Conservation (phyloP, 768 basidiomycete species). For the Phlebiopsis gigantea region DNA sequence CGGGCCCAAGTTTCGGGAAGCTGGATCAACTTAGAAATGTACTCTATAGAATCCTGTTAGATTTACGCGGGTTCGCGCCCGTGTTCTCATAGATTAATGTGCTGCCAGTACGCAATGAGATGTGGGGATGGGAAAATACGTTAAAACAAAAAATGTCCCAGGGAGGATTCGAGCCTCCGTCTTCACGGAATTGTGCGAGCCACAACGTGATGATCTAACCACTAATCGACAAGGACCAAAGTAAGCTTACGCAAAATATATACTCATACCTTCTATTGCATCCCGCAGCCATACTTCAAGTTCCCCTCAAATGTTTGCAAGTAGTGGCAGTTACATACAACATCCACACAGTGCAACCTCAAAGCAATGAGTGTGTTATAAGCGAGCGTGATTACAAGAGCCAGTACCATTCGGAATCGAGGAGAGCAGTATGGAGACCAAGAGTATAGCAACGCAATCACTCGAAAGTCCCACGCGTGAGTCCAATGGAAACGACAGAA, state of each 20-base stretch:
- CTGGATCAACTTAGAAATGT: too few species aligned
- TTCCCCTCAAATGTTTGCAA: too few species aligned
- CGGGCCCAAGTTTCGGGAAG: too few species aligned
- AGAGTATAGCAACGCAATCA: neutral
- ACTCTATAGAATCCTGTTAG: too few species aligned
- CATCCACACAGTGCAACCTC: too few species aligned
- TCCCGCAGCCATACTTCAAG: too few species aligned
- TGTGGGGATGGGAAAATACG: neutral
- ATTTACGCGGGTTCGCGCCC: too few species aligned
- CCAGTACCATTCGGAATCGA: neutral
- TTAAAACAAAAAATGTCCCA: constrained; percentile 4
- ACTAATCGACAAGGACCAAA: constrained; percentile 1
- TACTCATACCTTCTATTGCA: neutral
- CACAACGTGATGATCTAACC: constrained; percentile 9
- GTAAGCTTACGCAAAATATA: neutral
- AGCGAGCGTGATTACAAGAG: constrained; percentile 1
- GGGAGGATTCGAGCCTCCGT: constrained; percentile 7
- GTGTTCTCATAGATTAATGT: too few species aligned
- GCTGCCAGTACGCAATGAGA: too few species aligned
- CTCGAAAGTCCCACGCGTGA: too few species aligned
- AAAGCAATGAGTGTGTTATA: neutral
- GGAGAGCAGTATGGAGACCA: neutral
- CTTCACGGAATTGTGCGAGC: constrained; percentile 2
- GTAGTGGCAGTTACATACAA: too few species aligned
- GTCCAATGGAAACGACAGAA: neutral